phyloP scores from a whole-genome alignment of 176 grass and related monocot genomes.

The Areca catechu region DNA sequence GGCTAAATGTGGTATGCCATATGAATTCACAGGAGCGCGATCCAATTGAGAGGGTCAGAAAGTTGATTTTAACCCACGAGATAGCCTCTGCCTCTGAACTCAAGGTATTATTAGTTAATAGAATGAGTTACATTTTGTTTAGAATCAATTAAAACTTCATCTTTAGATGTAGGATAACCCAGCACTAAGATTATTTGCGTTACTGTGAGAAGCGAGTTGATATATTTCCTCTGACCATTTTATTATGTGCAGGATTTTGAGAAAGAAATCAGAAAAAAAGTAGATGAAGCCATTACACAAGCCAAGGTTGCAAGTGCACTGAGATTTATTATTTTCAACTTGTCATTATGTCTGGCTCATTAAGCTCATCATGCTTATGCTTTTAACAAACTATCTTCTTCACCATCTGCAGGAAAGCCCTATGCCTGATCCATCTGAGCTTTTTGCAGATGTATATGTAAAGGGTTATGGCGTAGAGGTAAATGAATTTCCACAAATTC shows the following conservation, averaged over 20 bases:
- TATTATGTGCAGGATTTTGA: slow-evolving; percentile 53
- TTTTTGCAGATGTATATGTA: slow-evolving; percentile 69
- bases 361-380: background rate
- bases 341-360: background rate
- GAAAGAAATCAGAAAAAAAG: slow-evolving; percentile 70
- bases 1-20: background rate
- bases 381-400: slow-evolving; percentile 14
- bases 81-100: slow-evolving; percentile 56
- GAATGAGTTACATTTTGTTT: too few species aligned
- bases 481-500: slow-evolving; percentile 14
- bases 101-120: slow-evolving; percentile 37
- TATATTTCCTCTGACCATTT: background rate
- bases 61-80: slow-evolving; percentile 67
- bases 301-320: slow-evolving; percentile 43
- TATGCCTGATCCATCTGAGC: slow-evolving; percentile 69
- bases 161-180: too few species aligned
- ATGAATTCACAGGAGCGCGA: slow-evolving; percentile 51
- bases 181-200: too few species aligned
- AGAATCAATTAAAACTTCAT: too few species aligned
- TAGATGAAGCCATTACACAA: slow-evolving; percentile 72
- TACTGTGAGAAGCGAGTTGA: too few species aligned
- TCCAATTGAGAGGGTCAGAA: slow-evolving; percentile 72
- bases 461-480: slow-evolving; percentile 86
- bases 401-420: slow-evolving; percentile 45
- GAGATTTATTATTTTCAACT: background rate